Conservation (phyloP, 192 early-diverging fungal genomes). For the Podila horticola region DNA sequence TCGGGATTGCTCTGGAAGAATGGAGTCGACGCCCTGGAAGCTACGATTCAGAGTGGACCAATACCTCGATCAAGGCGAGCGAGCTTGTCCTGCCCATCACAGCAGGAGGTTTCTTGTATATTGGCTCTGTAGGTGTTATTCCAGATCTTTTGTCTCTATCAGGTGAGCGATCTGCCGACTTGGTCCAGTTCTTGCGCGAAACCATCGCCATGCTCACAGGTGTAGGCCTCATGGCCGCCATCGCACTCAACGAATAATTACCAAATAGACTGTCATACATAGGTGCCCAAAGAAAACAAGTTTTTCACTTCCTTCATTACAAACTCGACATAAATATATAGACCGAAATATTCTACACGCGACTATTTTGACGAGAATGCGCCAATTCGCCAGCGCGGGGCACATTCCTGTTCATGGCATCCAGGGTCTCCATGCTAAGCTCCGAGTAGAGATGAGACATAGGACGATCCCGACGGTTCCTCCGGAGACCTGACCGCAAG, state of each 20-base stretch:
- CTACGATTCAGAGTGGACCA: constrained; percentile 53
- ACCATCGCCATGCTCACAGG: constrained; percentile 78
- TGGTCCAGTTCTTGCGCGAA: constrained; percentile 63
- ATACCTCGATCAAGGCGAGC: constrained; percentile 68
- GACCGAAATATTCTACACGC: background rate
- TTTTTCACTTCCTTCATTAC: too few relatives aligned
- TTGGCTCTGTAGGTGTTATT: constrained; percentile 89
- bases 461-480: constrained; percentile 42
- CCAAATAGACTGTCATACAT: too few relatives aligned
- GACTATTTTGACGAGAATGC: constrained; percentile 44
- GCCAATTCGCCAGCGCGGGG: constrained; percentile 26
- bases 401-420: constrained; percentile 32
- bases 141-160: constrained; percentile 80
- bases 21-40: constrained; percentile 1
- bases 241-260: constrained; percentile 74
- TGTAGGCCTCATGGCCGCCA: constrained; percentile 76
- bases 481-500: constrained; percentile 39
- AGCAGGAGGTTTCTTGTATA: constrained; percentile 88
- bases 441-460: constrained; percentile 54
- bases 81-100: constrained; percentile 89
- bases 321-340: too few relatives aligned
- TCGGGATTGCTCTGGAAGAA: constrained; percentile 81
- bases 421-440: constrained; percentile 34
- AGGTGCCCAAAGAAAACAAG: too few relatives aligned
- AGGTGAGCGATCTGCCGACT: constrained; percentile 62